Evolutionary conservation across 2,329 filamentous ascomycete species (phyloP).

Genomic region (Penicillium sp.): DNA sequence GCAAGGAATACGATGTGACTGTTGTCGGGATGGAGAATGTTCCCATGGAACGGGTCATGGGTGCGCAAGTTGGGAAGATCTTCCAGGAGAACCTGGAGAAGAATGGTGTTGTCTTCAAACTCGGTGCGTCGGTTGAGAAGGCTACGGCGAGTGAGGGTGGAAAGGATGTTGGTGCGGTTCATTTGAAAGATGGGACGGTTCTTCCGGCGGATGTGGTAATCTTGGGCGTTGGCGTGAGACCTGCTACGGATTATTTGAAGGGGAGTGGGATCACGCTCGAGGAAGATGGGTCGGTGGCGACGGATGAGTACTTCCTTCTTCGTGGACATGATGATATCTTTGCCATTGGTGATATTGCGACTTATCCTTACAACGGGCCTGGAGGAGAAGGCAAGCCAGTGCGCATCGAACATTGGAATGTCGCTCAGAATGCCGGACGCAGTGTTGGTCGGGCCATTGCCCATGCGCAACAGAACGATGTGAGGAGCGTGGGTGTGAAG

Average conservation of each 20-base stretch:
- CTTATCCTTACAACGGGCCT: conserved; percentile 89
- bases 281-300: conserved; percentile 79
- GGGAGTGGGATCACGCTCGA: conserved; percentile 63
- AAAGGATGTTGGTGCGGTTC: conserved; percentile 73
- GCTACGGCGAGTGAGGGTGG: conserved; percentile 70
- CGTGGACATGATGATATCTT: conserved; percentile 71
- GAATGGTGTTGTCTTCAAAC: conserved; percentile 83
- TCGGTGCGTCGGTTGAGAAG: conserved; percentile 77
- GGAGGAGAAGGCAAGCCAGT: conserved; percentile 70
- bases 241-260: conserved; percentile 83
- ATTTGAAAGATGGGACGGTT: conserved; percentile 79
- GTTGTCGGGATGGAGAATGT: conserved; percentile 85
- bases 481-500: conserved; percentile 54
- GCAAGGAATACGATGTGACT: conserved; percentile 75
- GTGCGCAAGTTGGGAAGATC: conserved; percentile 73
- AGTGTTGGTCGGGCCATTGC: conserved; percentile 75
- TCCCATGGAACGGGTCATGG: conserved; percentile 83
- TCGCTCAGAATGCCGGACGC: conserved; percentile 89
- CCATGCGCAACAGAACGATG: conserved; percentile 46
- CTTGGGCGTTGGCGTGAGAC: conserved; percentile 82
- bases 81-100: conserved; percentile 78
- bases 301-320: conserved; percentile 76
- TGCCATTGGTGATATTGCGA: conserved; percentile 92
- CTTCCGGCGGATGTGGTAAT: conserved; percentile 88
- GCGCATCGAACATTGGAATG: conserved; percentile 98